Percentiles rank a stretch among this genome's conserved stretches.
Evolutionary conservation across 78 protist genomes (phyloP).

Genomic region (Dictyostelium capitatum): DNA sequence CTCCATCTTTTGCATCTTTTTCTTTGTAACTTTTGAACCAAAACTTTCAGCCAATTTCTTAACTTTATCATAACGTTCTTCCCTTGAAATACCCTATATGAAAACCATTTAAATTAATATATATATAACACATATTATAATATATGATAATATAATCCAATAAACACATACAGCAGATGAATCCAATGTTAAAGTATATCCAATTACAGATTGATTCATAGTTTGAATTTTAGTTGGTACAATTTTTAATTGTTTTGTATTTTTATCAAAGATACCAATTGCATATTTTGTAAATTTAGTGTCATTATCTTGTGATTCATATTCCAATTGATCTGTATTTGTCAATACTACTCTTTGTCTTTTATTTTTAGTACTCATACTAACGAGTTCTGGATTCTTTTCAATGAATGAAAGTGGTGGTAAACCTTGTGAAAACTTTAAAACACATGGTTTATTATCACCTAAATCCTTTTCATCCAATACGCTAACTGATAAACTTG

Average conservation of each 20-base stretch:
- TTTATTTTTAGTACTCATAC: conserved; percentile 15
- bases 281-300: conserved; percentile 16
- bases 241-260: conserved; percentile 19
- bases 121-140: background rate
- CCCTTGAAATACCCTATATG: background rate
- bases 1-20: conserved; percentile 72
- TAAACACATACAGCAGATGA: background rate
- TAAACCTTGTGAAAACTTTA: conserved; percentile 52
- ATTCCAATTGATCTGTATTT: conserved; percentile 20
- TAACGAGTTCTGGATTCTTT: conserved; percentile 10
- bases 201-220: conserved; percentile 56
- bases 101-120: too few relatives aligned
- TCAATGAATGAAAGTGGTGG: conserved; percentile 55
- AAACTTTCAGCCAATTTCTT: conserved; percentile 56
- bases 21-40: conserved; percentile 65
- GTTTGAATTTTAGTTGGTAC: conserved; percentile 50
- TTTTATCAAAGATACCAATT: conserved; percentile 59
- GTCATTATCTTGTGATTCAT: conserved; percentile 28
- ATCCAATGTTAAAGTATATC: conserved; percentile 11
- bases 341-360: conserved; percentile 30
- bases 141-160: background rate
- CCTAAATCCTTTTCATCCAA: conserved; percentile 38
- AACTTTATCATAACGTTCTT: conserved; percentile 27
- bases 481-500: background rate
- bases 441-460: conserved; percentile 42